These are phyloP conservation scores for Brachypodium distachyon DNA, from an alignment of 202 grass and related monocot genomes.

Conservation along the genomic window DNA sequence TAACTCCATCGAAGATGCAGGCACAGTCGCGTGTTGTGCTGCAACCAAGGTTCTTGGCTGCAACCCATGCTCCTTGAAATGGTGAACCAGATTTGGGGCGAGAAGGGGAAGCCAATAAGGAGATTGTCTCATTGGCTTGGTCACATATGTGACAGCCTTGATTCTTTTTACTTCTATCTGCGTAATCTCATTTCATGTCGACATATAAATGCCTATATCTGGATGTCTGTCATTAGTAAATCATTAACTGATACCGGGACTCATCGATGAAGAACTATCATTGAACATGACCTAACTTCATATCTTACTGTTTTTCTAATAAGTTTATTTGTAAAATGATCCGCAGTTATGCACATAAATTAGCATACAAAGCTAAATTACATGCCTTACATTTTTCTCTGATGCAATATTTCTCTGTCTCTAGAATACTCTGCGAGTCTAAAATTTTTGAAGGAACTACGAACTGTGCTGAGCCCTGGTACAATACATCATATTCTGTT, in stretches of 20 bases:
- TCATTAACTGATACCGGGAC: background rate
- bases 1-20: too few relatives aligned
- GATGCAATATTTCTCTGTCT: conserved; percentile 14
- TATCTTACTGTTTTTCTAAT: conserved; percentile 10
- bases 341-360: background rate
- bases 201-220: conserved; percentile 5
- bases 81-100: too few relatives aligned
- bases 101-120: too few relatives aligned
- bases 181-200: background rate
- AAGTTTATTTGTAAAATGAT: background rate
- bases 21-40: too few relatives aligned
- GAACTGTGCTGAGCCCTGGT: conserved; percentile 76
- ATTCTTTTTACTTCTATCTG: background rate
- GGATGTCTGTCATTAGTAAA: background rate
- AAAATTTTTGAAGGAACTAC: conserved; percentile 79
- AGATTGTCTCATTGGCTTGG: too few relatives aligned
- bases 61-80: too few relatives aligned
- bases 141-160: background rate
- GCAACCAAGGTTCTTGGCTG: too few relatives aligned
- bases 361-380: background rate
- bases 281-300: background rate
- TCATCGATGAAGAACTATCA: background rate
- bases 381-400: background rate
- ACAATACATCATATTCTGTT: conserved; percentile 57
- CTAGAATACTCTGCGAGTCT: conserved; percentile 74